These are phyloP conservation scores for Gaeumannomyces sp. DNA, from an alignment of 2,329 filamentous ascomycete genomes.

Conservation along the genomic window DNA sequence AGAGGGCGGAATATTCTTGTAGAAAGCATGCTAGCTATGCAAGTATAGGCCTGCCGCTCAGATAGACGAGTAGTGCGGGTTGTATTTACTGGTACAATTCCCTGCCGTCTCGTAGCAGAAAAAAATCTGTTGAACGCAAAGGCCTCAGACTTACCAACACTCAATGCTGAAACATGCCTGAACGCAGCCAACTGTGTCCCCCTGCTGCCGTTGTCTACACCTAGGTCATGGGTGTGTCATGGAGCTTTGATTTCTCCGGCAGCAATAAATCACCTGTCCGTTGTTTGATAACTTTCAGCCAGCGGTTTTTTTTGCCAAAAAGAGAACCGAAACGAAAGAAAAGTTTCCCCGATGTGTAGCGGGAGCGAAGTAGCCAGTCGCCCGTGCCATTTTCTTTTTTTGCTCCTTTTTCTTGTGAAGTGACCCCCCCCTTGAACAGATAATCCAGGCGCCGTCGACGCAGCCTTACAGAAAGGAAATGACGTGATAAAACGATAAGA, in stretches of 20 bases:
- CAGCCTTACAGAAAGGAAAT: constrained; percentile 1
- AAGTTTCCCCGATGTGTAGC: neutral
- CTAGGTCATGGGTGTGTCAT: neutral
- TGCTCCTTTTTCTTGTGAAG: constrained; percentile 6
- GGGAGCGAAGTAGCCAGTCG: constrained; percentile 3
- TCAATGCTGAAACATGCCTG: too few species aligned
- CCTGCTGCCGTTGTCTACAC: neutral
- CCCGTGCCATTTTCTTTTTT: constrained; percentile 8
- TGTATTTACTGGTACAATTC: too few species aligned
- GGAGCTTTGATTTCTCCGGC: neutral
- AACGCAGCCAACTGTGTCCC: neutral
- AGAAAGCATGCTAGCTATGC: too few species aligned
- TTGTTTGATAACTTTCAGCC: neutral
- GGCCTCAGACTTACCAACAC: too few species aligned
- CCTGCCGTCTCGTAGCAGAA: too few species aligned
- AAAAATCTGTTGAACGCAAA: too few species aligned
- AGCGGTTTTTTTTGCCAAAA: neutral
- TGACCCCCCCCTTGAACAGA: neutral
- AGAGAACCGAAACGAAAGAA: neutral
- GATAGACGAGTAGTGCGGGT: too few species aligned
- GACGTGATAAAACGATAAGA: constrained; percentile 2
- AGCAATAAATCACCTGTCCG: neutral
- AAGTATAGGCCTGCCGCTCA: too few species aligned
- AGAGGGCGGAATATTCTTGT: too few species aligned
- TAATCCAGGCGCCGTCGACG: neutral